Base-by-base conservation (phyloP, 2,329 filamentous ascomycete species). In the Calonectria multiphialidica region DNA sequence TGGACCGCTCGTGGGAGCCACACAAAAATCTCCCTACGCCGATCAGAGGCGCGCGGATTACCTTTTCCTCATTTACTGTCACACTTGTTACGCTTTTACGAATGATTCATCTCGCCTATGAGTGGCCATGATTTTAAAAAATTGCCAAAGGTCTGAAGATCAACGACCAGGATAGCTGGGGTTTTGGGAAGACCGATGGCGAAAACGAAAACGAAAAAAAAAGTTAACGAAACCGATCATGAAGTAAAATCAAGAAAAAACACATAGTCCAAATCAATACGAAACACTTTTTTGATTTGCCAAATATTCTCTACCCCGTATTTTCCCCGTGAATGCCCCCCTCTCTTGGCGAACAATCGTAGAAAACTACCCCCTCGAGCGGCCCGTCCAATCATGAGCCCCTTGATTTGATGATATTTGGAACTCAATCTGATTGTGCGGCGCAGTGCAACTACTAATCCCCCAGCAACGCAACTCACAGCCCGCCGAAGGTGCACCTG, bases 11-110 rank as follows among this genome's bases (percentile, higher is more conserved):
- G 30, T 33, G 65, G 62, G 50, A 61, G 37, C 53, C 42, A 62
- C 66, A 68, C 66, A 59, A 49, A 57, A 68, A 62, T 68, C 66
- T 74, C 63, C 72, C 69, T 73, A 44, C 40, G 76, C 74, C 69
- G 30, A 44, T 66, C 23, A 30, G 42, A 44, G 70, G 74, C 68
- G 75, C 72, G 74, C 70, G 59, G 75, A 12, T 64, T 71, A 71
- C 68, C 40, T 57, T 59, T 53, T 62, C 53, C 50, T 44, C 44
- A n/a, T 72, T 40, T 61, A 28, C 42, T 74, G 66, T 72, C 71
- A 74, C 61, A 49, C 42, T 66, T 66, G 18, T 55, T 30, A 59
- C 66, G 53, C 33, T 28, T 25, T 59, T 44, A 74, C 69, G 70
- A 75, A 68, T 71, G 66, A 53, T 50, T 53, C 42, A 62, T 66